These are phyloP conservation scores for Fusarium liriodendri DNA, from an alignment of 2,329 filamentous ascomycete species.

Conservation along the genomic window DNA sequence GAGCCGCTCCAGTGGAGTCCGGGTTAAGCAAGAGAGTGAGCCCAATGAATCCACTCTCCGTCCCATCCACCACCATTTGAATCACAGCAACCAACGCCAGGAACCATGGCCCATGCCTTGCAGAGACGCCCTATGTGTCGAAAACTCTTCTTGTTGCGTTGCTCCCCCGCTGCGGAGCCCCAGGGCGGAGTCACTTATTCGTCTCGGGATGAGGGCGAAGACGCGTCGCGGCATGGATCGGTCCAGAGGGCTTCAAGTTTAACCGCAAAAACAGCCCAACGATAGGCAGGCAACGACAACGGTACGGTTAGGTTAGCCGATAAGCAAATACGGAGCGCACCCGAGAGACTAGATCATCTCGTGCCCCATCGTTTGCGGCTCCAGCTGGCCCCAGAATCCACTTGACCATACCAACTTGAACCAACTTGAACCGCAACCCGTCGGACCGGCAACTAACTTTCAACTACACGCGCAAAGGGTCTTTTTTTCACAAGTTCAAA, in stretches of 20 bases:
- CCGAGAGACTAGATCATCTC: neutral
- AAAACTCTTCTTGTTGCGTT: neutral
- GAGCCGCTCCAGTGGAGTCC: slow-evolving; percentile 8
- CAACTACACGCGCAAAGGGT: neutral
- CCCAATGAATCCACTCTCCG: neutral
- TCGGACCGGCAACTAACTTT: slow-evolving; percentile 2
- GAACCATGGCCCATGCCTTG: neutral
- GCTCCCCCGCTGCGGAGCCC: neutral
- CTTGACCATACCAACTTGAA: slow-evolving; percentile 1
- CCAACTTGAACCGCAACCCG: neutral
- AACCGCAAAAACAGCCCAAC: neutral
- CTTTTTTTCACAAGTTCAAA: neutral
- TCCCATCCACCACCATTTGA: neutral
- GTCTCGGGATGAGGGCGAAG: neutral
- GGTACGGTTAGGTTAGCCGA: neutral
- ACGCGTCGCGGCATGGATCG: neutral
- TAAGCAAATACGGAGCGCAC: neutral
- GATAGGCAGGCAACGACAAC: neutral
- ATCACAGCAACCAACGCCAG: neutral
- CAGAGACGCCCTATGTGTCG: neutral
- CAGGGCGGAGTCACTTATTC: neutral
- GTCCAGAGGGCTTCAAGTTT: slow-evolving; percentile 8
- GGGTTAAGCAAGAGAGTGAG: neutral
- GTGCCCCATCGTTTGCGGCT: slow-evolving; percentile 12
- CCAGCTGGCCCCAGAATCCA: slow-evolving; percentile 4